These are phyloP conservation scores for Psilocybe sp. DNA, from an alignment of 768 basidiomycete genomes.

Conservation along the genomic window DNA sequence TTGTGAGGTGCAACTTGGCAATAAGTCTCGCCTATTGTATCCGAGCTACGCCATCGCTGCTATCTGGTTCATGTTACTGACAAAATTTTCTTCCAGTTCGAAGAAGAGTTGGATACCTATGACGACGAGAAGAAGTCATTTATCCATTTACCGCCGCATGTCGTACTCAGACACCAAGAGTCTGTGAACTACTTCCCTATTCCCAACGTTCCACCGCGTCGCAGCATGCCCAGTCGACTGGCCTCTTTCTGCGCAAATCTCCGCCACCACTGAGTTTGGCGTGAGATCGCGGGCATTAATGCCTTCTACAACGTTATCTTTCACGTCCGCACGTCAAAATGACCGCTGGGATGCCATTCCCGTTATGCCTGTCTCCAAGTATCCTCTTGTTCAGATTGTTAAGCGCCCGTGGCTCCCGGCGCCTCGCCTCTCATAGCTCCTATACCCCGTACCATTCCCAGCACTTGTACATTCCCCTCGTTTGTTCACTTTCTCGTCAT, in stretches of 20 bases:
- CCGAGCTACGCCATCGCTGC: neutral
- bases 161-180: conserved; percentile 20
- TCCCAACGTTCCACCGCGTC: conserved; percentile 13
- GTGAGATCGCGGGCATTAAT: neutral
- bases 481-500: too few relatives aligned
- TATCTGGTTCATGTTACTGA: neutral
- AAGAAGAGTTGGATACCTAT: conserved; percentile 13
- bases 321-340: too few relatives aligned
- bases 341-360: too few relatives aligned
- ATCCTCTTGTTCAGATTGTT: too few relatives aligned
- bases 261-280: neutral
- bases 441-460: too few relatives aligned
- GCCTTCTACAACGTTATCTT: too few relatives aligned
- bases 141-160: conserved; percentile 16
- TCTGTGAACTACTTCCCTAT: conserved; percentile 27
- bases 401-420: too few relatives aligned
- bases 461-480: too few relatives aligned
- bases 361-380: too few relatives aligned
- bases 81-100: neutral
- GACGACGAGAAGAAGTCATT: conserved; percentile 20
- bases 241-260: conserved; percentile 24
- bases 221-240: conserved; percentile 18
- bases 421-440: too few relatives aligned
- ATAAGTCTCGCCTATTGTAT: neutral
- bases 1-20: neutral